phyloP scores from a whole-genome alignment of 1,284 basidiomycete genomes.

The Amylostereum areolatum region DNA sequence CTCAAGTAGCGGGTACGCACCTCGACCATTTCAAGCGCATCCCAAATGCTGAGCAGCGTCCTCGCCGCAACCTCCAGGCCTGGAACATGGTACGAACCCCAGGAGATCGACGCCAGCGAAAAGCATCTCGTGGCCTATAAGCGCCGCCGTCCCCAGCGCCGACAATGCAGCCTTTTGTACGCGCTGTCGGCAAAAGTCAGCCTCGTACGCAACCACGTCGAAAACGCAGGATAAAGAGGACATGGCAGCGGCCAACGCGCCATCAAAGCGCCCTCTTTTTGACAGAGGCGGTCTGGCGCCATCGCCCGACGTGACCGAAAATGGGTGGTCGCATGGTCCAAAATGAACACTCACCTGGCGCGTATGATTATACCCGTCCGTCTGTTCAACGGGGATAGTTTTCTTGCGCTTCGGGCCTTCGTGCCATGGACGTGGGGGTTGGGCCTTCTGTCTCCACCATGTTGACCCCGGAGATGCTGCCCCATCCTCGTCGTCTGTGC shows the following conservation, averaged over 20 bases:
- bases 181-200: constrained; percentile 14
- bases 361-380: constrained; percentile 41
- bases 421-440: constrained; percentile 25
- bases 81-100: constrained; percentile 48
- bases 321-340: no score
- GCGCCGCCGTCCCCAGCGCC: constrained; percentile 36
- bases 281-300: no score
- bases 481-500: neutral
- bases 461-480: constrained; percentile 7
- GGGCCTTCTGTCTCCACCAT: constrained; percentile 25
- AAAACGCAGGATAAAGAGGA: no score
- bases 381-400: constrained; percentile 43
- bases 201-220: no score
- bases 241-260: no score
- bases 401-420: constrained; percentile 21
- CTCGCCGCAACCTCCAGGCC: constrained; percentile 48
- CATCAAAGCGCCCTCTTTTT: no score
- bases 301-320: no score
- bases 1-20: constrained; percentile 30
- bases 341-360: constrained; percentile 31
- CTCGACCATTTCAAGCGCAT: constrained; percentile 52
- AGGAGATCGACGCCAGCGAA: constrained; percentile 40
- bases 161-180: constrained; percentile 33
- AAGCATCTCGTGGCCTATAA: constrained; percentile 43
- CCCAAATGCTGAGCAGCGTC: constrained; percentile 55